phyloP scores from a whole-genome alignment of 192 early-diverging fungal genomes.

The Linnemannia elongata region DNA sequence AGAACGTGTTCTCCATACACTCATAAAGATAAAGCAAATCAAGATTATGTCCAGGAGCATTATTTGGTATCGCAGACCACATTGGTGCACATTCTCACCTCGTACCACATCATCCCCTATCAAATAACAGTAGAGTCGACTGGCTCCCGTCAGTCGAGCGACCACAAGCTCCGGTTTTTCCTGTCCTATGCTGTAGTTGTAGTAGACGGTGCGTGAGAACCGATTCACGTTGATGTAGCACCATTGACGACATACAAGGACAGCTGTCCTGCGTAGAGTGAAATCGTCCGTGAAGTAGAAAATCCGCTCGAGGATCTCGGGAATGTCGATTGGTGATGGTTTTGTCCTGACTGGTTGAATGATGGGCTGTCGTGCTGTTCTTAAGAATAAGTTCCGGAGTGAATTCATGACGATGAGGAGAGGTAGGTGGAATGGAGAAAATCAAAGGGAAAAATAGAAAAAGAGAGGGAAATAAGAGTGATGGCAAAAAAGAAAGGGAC shows the following conservation, averaged over 20 bases:
- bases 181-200: neutral
- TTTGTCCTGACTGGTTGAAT: neutral
- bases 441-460: too few species aligned
- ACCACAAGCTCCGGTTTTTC: neutral
- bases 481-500: too few species aligned
- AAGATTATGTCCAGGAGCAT: too few species aligned
- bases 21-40: too few species aligned
- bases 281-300: neutral
- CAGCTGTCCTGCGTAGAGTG: neutral
- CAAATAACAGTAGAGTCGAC: neutral
- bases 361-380: too few species aligned
- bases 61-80: too few species aligned
- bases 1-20: too few species aligned
- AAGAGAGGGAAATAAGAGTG: too few species aligned
- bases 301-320: neutral
- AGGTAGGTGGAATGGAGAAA: too few species aligned
- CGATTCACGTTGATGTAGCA: neutral
- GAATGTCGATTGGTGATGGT: neutral
- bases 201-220: neutral
- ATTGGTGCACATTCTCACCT: neutral
- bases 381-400: too few species aligned
- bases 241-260: constrained; percentile 1
- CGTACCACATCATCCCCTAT: neutral
- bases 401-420: too few species aligned
- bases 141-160: neutral